Percentiles rank a stretch among this genome's conserved stretches.
phyloP scores from a whole-genome alignment of 768 basidiomycete species.

The Russula sp. region DNA sequence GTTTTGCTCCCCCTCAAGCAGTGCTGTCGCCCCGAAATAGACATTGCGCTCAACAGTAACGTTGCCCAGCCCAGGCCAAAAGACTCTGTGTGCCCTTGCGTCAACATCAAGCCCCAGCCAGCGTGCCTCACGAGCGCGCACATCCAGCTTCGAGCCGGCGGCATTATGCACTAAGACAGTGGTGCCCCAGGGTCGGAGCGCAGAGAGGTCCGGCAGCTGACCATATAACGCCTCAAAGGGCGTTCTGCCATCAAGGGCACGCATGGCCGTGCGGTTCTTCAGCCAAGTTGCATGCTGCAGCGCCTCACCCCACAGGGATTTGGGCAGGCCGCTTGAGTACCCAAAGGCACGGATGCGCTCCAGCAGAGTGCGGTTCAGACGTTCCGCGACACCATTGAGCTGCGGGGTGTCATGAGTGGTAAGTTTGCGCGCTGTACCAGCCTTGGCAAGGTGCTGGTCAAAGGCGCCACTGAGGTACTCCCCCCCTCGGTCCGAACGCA shows the following conservation, averaged over 20 bases:
- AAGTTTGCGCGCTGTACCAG: neutral
- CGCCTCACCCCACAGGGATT: neutral
- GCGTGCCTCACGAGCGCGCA: neutral
- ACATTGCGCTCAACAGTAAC: neutral
- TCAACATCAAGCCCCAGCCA: neutral
- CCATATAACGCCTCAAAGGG: neutral
- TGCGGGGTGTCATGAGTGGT: neutral
- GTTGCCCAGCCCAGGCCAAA: neutral
- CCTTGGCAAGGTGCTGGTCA: no score
- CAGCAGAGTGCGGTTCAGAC: neutral
- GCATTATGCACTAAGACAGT: neutral
- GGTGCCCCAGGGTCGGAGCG: neutral
- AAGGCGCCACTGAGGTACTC: no score
- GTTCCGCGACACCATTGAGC: neutral
- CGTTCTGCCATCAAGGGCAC: neutral
- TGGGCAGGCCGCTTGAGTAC: neutral
- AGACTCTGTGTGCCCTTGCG: neutral
- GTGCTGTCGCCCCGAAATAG: neutral
- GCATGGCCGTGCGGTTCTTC: neutral
- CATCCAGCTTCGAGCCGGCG: neutral
- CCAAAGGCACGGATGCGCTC: neutral
- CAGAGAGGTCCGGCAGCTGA: neutral
- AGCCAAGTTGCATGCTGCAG: neutral
- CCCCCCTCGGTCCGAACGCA: no score
- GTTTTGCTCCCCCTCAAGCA: neutral